Evolutionary conservation across 192 early-diverging fungal species (phyloP), one percentile per base, ranked within the genome.

Genomic region (Coemansia sp.): DNA sequence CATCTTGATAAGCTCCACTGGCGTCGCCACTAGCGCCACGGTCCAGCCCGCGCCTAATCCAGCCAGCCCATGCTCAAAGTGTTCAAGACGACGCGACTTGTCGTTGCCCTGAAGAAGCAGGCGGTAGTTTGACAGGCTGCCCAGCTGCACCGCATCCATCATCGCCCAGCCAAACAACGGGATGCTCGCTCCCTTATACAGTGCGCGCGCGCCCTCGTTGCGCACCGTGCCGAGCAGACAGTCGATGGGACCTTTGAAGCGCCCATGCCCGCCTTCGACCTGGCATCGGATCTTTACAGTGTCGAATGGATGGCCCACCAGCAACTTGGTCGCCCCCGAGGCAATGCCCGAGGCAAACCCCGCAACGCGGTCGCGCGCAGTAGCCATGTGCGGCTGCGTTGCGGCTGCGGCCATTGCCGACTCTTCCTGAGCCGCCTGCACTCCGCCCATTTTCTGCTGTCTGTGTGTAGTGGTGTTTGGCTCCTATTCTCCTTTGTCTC

Each of bases 121-220:
- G 14, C 90, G 87, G 67, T 91, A 85, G 78, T 94, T 93, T 29
- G 92, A 91, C 46, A 96, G 73, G 2, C 92, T 91, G 24, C 94
- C 94, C 60, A 97, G 76, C 64, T 84, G 80, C 25, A 83, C 78
- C 6, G 84, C 76, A 57, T 95, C 93, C 93, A 95, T 94, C 55
- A 92, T 80, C 2, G 89, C 87, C 93, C 94, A 97, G 11, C 95
- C 95, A 54, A 97, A 68, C 52, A 97, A 73, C 20, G 95, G 95
- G 9, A 93, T 93, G 22, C 92, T 94, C 14, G 94, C 93, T 51
- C 95, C 95, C 71, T 94, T 94, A 83, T 97, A 97, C 5, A 97
- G 83, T 8, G 91, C 94, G 5, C 88, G 82, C 17, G 84, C 71
- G 2, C 90, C 89, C 67, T 93, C 91, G 39, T 89, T 68, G n/a